Percentiles rank a stretch among this genome's conserved stretches.
These are phyloP conservation scores for Rhododendron williamsianum DNA, from an alignment of 148 eudicot genomes.

Conservation along the genomic window DNA sequence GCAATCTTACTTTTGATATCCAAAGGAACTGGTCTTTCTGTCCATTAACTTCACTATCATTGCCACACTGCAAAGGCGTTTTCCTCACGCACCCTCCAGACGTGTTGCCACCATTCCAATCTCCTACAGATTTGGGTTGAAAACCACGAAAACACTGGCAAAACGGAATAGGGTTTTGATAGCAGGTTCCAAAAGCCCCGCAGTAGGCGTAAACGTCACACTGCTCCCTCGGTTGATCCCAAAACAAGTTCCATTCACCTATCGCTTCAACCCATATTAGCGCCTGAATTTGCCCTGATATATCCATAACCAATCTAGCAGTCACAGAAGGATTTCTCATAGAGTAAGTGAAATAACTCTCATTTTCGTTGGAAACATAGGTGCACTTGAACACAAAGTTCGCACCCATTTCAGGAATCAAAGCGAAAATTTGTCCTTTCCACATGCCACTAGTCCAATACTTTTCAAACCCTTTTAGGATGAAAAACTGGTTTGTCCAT, in stretches of 20 bases:
- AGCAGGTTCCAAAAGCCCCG: conserved; percentile 23
- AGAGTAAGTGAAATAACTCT: conserved; percentile 26
- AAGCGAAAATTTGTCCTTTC: conserved; percentile 12
- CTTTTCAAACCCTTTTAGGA: neutral
- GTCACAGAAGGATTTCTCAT: neutral
- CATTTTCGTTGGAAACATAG: conserved; percentile 22
- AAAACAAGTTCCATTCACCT: conserved; percentile 24
- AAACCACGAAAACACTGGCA: conserved; percentile 23
- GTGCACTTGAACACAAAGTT: conserved; percentile 8
- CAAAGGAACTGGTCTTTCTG: conserved; percentile 15
- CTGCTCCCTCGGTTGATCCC: conserved; percentile 28
- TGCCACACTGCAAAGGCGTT: conserved; percentile 16
- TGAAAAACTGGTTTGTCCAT: neutral
- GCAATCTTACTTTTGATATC: conserved; percentile 8
- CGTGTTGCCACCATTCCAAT: conserved; percentile 20
- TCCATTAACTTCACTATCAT: neutral
- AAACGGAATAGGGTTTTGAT: conserved; percentile 9
- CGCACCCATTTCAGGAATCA: conserved; percentile 25
- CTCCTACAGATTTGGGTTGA: neutral
- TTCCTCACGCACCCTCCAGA: conserved; percentile 23
- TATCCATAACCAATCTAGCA: conserved; percentile 23
- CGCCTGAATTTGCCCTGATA: conserved; percentile 20
- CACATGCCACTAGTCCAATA: neutral
- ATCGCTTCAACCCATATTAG: neutral
- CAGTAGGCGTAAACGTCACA: conserved; percentile 29